These are phyloP conservation scores for Chlorella ohadii DNA, from an alignment of 139 green algal genomes.

Conservation along the genomic window DNA sequence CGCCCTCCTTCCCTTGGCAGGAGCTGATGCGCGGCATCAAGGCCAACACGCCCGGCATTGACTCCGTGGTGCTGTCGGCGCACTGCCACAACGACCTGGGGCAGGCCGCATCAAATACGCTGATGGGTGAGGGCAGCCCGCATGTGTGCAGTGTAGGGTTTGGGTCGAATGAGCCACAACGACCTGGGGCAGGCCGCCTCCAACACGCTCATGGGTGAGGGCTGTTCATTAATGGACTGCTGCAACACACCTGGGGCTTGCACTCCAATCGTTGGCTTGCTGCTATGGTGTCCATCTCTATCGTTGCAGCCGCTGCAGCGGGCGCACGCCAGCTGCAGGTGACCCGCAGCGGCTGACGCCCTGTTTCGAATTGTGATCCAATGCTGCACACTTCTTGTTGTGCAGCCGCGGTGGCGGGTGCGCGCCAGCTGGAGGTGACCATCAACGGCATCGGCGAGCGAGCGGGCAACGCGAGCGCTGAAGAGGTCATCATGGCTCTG, in stretches of 20 bases:
- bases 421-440: slow-evolving; percentile 94
- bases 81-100: slow-evolving; percentile 99
- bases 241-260: neutral
- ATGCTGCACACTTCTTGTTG: no score
- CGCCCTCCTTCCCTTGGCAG: no score
- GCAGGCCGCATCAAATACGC: slow-evolving; percentile 94
- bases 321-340: neutral
- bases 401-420: no score
- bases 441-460: slow-evolving; percentile 99
- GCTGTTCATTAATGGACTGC: no score
- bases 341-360: no score
- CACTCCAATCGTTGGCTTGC: neutral
- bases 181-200: slow-evolving; percentile 97
- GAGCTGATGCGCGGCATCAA: slow-evolving; percentile 88
- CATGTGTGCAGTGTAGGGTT: no score
- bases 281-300: no score
- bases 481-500: slow-evolving; percentile 97
- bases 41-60: slow-evolving; percentile 86
- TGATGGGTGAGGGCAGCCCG: slow-evolving; percentile 67
- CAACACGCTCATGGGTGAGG: slow-evolving; percentile 87
- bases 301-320: neutral
- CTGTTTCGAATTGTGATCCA: no score
- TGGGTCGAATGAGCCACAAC: no score
- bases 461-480: slow-evolving; percentile 95
- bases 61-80: slow-evolving; percentile 93